Percentiles rank a stretch among this genome's conserved stretches.
Evolutionary conservation across 2,329 filamentous ascomycete species (phyloP).

Genomic region (Myriosclerotinia scirpicola): DNA sequence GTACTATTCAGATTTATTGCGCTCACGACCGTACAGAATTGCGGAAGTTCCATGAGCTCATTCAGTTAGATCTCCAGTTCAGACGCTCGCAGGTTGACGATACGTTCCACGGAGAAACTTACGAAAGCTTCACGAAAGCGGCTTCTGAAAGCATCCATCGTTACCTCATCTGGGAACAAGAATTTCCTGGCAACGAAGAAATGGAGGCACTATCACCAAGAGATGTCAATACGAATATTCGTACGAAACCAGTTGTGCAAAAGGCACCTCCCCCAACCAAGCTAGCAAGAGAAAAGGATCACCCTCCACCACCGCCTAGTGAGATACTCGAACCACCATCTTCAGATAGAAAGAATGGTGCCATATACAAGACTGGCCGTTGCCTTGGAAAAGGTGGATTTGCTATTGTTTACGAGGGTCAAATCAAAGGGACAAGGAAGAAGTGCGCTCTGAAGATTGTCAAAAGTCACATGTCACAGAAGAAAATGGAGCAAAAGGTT

Average conservation of each 20-base stretch:
- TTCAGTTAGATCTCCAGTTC: constrained; percentile 24
- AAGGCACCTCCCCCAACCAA: constrained; percentile 54
- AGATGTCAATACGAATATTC: constrained; percentile 61
- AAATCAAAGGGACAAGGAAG: constrained; percentile 64
- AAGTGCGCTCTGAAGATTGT: constrained; percentile 79
- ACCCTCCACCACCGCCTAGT: constrained; percentile 62
- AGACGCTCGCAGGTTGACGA: constrained; percentile 12
- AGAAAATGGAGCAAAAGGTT: constrained; percentile 79
- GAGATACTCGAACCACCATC: constrained; percentile 64
- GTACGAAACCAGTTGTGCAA: constrained; percentile 43
- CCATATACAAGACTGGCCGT: constrained; percentile 71
- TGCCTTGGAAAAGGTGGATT: constrained; percentile 80
- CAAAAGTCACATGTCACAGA: constrained; percentile 76
- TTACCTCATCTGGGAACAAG: constrained; percentile 33
- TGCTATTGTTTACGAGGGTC: constrained; percentile 75
- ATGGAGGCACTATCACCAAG: constrained; percentile 64
- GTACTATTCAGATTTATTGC: constrained; percentile 37
- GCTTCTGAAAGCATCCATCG: constrained; percentile 25
- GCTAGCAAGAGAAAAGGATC: constrained; percentile 57
- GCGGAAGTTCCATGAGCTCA: constrained; percentile 24
- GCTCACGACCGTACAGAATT: constrained; percentile 32
- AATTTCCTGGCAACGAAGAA: constrained; percentile 49
- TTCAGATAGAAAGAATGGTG: constrained; percentile 66
- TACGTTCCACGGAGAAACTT: constrained; percentile 26
- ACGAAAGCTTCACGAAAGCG: constrained; percentile 28